A percentile compares a stretch with the other conserved stretches of the same genome.
Evolutionary conservation across 2,329 filamentous ascomycete species (phyloP).

Genomic region (Exophiala aquamarina): DNA sequence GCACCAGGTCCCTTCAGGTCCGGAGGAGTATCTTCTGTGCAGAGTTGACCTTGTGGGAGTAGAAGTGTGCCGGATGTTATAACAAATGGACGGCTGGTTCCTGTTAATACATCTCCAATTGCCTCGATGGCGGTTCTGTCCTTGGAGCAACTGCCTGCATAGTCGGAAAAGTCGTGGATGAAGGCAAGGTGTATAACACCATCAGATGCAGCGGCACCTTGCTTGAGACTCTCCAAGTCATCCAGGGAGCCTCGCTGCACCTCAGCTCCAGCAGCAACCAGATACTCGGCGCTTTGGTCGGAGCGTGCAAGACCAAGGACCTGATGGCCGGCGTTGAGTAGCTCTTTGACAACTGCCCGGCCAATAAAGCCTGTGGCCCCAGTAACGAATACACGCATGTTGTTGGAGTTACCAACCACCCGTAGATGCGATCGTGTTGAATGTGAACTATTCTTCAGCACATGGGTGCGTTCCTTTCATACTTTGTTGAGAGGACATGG

Average conservation of each 20-base stretch:
- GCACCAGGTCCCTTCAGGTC: too few species aligned
- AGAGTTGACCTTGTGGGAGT: too few species aligned
- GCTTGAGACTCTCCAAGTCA: conserved; percentile 34
- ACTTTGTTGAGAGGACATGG: too few species aligned
- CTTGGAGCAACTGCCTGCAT: conserved; percentile 37
- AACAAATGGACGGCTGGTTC: too few species aligned
- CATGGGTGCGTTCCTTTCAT: too few species aligned
- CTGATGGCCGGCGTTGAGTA: conserved; percentile 38
- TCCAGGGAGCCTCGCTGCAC: conserved; percentile 36
- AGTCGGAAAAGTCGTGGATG: conserved; percentile 40
- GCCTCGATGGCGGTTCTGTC: conserved; percentile 33
- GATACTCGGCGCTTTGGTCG: conserved; percentile 30
- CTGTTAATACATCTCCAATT: conserved; percentile 25
- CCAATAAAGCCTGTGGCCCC: conserved; percentile 47
- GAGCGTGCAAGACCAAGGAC: conserved; percentile 43
- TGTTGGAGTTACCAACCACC: too few species aligned
- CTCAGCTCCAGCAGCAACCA: conserved; percentile 35
- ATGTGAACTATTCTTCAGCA: too few species aligned
- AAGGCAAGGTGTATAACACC: conserved; percentile 45
- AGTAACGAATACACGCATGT: conserved; percentile 41
- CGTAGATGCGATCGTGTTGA: too few species aligned
- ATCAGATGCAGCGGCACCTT: conserved; percentile 34
- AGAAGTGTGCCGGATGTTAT: too few species aligned
- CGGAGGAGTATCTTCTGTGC: too few species aligned
- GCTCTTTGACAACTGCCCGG: conserved; percentile 38